A percentile compares a stretch with the other conserved stretches of the same genome.
Evolutionary conservation across 208 protist genomes (phyloP).

Genomic region (Polymyxa betae): DNA sequence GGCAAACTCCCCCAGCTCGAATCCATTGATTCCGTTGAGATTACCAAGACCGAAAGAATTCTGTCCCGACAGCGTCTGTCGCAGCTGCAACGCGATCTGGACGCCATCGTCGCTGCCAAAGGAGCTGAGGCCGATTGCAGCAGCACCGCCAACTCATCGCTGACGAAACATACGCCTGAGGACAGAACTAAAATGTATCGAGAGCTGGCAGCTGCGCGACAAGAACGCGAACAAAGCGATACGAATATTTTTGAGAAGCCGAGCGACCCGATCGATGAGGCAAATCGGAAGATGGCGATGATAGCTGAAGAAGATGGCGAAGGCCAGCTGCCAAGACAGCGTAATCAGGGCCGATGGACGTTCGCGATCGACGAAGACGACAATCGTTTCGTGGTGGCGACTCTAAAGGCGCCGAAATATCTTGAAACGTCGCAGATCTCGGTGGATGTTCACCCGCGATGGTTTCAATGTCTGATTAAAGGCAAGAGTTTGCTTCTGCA

Average conservation of each 20-base stretch:
- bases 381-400: conserved; percentile 74
- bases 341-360: conserved; percentile 74
- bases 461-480: conserved; percentile 85
- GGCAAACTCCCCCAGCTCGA: conserved; percentile 85
- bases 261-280: not conserved
- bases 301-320: conserved; percentile 75
- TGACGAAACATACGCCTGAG: conserved; percentile 7
- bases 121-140: not conserved
- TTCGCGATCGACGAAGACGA: conserved; percentile 73
- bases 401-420: conserved; percentile 84
- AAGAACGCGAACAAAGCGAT: not conserved
- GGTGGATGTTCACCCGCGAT: conserved; percentile 87
- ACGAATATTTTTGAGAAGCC: not conserved
- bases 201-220: not conserved
- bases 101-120: not conserved
- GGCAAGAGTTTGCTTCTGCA: conserved; percentile 88
- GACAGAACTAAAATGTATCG: conserved; percentile 33
- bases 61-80: conserved; percentile 78
- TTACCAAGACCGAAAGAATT: conserved; percentile 83
- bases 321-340: conserved; percentile 79
- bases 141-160: not conserved
- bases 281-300: conserved; percentile 75
- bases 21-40: conserved; percentile 84
- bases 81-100: conserved; percentile 65
- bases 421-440: conserved; percentile 87